Base-by-base conservation (phyloP, 1,284 basidiomycete genomes). In the Trichosporon inkin region DNA sequence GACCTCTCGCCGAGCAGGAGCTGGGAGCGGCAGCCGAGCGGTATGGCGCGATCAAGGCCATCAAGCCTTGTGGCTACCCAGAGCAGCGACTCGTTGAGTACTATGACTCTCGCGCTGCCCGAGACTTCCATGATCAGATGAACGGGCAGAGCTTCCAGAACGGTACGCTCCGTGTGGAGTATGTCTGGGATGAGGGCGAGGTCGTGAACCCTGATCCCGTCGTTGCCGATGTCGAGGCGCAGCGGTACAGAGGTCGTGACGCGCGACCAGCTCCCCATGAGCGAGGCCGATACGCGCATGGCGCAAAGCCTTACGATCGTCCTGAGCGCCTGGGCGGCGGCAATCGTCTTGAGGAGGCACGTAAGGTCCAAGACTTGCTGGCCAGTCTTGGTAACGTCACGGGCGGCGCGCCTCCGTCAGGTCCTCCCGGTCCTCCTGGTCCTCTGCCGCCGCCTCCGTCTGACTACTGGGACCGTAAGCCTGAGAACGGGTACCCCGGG, bases 11-110 rank as follows among this genome's bases (percentile, higher is more conserved):
- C 61, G 90, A 95, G 62, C 85, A 86, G 55, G 90, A 93, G 75
- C 83, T 98, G 1, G 84, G 88, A 2, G 82, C 86, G 44, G 87
- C 88, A 70, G 93, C 95, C 71, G 85, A 88, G 65, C 85, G 86
- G 55, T 95, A 89, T 67, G 95, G 95, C 14, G 92, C 95, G 67
- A 85, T 99, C 62, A 95, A 94, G 74, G 80, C 83, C 6, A 83
- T 98, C 19, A 84, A 82, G 65, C 80, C 84, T 5, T 81, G 84
- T 13, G 83, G 83, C 53, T 86, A 88, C 55, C 79, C 80, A 32
- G 89, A 91, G 90, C 86, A 90, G 71, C 85, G 88, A 60, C 86
- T 90, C 65, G 86, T 96, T 13, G 92, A 96, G 73, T 93, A 85
- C 71, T 96, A 87, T 72, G 92, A 96, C 73, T 89, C 84, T 44